phyloP scores from a whole-genome alignment of 1,284 basidiomycete genomes.

The Hemileia vastatrix region DNA sequence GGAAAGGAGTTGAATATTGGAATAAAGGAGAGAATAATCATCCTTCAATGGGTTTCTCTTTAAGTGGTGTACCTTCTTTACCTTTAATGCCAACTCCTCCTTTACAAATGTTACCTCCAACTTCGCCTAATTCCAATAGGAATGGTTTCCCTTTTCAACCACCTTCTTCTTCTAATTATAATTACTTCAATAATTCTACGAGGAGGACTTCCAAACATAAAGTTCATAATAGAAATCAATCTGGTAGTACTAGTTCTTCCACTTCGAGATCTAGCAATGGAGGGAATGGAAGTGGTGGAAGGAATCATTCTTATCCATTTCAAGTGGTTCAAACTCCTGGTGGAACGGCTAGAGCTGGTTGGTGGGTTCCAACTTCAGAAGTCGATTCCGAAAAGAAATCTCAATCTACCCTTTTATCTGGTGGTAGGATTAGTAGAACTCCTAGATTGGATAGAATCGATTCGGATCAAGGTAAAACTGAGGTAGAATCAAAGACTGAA shows the following conservation, averaged over 20 bases:
- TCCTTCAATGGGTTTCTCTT: too few species aligned
- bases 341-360: constrained; percentile 34
- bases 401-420: not conserved
- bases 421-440: not conserved
- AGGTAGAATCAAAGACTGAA: not conserved
- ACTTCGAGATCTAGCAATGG: not conserved
- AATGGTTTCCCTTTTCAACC: too few species aligned
- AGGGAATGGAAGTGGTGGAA: constrained; percentile 19
- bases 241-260: constrained; percentile 1
- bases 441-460: not conserved
- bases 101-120: too few species aligned
- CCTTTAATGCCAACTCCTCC: too few species aligned
- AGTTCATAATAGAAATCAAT: not conserved
- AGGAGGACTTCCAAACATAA: not conserved
- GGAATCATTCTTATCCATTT: constrained; percentile 32
- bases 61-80: too few species aligned
- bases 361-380: constrained; percentile 34
- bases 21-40: too few species aligned
- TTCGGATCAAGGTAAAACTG: not conserved
- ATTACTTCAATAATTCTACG: not conserved
- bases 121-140: too few species aligned
- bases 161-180: too few species aligned
- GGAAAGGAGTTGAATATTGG: too few species aligned
- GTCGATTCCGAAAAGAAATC: constrained; percentile 25
- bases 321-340: constrained; percentile 37